Percentiles rank a stretch among this genome's conserved stretches.
These are phyloP conservation scores for Quercus gilva DNA, from an alignment of 306 rosid species.

Conservation along the genomic window DNA sequence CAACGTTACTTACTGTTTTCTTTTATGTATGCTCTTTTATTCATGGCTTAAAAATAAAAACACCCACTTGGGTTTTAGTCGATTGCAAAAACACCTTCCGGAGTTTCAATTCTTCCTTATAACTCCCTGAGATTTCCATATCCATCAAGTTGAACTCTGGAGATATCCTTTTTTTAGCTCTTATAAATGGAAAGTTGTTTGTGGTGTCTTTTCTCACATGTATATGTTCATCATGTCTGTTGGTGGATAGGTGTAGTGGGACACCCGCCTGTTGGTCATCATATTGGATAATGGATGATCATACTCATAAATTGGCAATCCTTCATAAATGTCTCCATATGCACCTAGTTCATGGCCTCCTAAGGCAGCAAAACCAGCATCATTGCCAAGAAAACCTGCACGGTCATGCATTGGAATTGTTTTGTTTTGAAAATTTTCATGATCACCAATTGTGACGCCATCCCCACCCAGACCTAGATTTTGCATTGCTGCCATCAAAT, in stretches of 20 bases:
- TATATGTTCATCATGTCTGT: conserved; percentile 7
- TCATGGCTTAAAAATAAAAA: not conserved
- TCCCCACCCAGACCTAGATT: not conserved
- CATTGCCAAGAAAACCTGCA: conserved; percentile 13
- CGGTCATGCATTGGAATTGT: conserved; percentile 3
- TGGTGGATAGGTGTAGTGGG: conserved; percentile 6
- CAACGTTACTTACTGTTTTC: not conserved
- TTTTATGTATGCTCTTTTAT: not conserved
- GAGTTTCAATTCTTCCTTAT: not conserved
- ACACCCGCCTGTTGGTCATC: conserved; percentile 11
- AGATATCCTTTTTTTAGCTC: not conserved
- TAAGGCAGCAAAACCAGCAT: not conserved
- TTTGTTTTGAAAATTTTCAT: conserved; percentile 14
- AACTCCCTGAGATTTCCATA: not conserved
- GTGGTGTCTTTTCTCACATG: not conserved
- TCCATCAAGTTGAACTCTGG: not conserved
- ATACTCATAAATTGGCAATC: conserved; percentile 5
- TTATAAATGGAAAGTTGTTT: not conserved
- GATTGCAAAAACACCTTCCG: not conserved
- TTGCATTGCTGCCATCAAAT: conserved; percentile 19
- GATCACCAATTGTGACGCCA: not conserved
- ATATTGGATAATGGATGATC: conserved; percentile 9
- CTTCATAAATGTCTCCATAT: conserved; percentile 1
- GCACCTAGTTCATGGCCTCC: conserved; percentile 24
- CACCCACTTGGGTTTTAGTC: no score